These are phyloP conservation scores for Gossypium australe DNA, from an alignment of 345 rosid genomes.

Conservation along the genomic window DNA sequence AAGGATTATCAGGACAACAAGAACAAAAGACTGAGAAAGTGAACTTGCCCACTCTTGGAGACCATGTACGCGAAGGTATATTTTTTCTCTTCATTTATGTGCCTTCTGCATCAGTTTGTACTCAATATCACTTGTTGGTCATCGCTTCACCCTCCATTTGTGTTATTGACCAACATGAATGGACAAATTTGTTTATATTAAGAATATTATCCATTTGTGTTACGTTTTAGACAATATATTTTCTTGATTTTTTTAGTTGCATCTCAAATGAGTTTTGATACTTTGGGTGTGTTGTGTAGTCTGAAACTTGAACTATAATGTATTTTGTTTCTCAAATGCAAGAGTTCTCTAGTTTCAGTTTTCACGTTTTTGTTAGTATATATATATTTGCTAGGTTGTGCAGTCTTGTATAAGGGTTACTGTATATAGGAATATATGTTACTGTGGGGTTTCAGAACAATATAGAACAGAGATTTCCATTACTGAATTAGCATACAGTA, in stretches of 20 bases:
- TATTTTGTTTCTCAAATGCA: background rate
- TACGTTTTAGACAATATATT: background rate
- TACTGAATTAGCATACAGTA: background rate
- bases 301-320: background rate
- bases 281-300: background rate
- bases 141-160: background rate
- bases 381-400: background rate
- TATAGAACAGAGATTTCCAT: background rate
- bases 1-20: slow-evolving; percentile 27
- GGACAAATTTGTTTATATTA: background rate
- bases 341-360: background rate
- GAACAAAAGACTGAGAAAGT: slow-evolving; percentile 37
- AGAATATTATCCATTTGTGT: background rate
- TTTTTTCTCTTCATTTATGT: background rate
- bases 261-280: slow-evolving; percentile 1
- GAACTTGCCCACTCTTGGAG: slow-evolving; percentile 22
- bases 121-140: background rate
- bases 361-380: background rate
- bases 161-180: background rate
- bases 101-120: background rate
- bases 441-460: background rate
- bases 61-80: slow-evolving; percentile 42
- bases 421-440: background rate
- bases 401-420: background rate
- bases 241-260: background rate